phyloP scores from a whole-genome alignment of 225 moss, liverwort and hornwort species.

The Climacium dendroides region DNA sequence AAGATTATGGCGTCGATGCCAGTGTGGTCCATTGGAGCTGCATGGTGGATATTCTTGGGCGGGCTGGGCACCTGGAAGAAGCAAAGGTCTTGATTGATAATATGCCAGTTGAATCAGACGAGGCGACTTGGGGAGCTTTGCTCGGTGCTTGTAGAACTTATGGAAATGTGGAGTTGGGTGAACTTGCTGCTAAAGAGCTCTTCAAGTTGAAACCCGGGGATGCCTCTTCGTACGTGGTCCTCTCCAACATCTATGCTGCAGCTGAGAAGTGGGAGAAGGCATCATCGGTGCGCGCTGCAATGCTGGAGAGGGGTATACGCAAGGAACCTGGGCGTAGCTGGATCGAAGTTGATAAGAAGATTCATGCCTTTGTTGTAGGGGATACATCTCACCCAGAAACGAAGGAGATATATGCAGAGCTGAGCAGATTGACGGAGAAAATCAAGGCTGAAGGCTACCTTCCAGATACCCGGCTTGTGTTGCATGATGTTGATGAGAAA shows the following conservation, averaged over 20 bases:
- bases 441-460: not conserved
- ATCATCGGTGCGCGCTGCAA: not conserved
- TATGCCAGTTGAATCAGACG: not conserved
- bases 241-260: not conserved
- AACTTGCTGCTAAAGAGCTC: not conserved
- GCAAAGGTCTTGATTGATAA: not conserved
- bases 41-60: not conserved
- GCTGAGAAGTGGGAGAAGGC: not conserved
- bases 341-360: not conserved
- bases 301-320: not conserved
- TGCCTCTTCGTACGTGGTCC: not conserved
- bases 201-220: not conserved
- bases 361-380: not conserved
- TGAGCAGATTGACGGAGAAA: not conserved
- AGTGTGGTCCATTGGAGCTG: not conserved
- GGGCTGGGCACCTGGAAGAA: not conserved
- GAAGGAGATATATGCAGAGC: not conserved
- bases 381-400: not conserved
- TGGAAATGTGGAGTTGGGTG: not conserved
- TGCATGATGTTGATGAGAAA: not conserved
- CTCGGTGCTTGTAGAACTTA: not conserved
- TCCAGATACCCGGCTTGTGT: not conserved
- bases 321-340: not conserved
- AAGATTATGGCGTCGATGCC: not conserved
- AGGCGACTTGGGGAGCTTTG: not conserved